These are phyloP conservation scores for Vaccinium darrowii DNA, from an alignment of 148 eudicot genomes.

Conservation along the genomic window DNA sequence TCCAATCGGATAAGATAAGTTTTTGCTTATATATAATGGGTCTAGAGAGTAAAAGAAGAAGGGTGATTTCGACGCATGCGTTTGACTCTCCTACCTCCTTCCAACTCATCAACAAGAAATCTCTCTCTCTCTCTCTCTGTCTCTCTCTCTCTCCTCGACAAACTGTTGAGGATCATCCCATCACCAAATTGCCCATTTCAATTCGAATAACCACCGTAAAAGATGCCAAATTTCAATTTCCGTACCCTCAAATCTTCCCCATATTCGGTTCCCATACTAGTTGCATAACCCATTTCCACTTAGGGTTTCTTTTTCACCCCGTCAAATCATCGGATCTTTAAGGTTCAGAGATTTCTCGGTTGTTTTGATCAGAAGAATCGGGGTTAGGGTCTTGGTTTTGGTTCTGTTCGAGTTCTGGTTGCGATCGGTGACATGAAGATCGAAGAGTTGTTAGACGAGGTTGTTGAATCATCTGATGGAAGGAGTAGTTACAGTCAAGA, in stretches of 20 bases:
- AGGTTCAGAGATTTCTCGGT: not conserved
- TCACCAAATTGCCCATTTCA: not conserved
- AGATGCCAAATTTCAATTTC: not conserved
- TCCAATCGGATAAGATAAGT: too few species aligned
- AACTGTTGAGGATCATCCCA: not conserved
- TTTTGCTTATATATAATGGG: too few species aligned
- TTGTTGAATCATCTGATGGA: not conserved
- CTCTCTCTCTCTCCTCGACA: not conserved
- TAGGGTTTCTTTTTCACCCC: not conserved
- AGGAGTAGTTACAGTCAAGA: not conserved
- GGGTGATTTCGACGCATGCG: not conserved
- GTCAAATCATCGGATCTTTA: not conserved
- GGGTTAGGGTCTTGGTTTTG: conserved; percentile 18
- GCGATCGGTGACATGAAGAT: conserved; percentile 41
- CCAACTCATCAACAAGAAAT: not conserved
- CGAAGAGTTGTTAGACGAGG: conserved; percentile 28
- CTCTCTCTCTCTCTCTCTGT: not conserved
- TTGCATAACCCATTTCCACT: not conserved
- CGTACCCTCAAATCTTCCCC: not conserved
- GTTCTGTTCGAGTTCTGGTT: conserved; percentile 22
- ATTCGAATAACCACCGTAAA: not conserved
- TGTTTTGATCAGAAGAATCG: not conserved
- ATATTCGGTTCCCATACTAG: not conserved
- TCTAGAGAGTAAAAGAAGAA: too few species aligned
- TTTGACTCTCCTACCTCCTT: not conserved